A percentile compares a stretch with the other conserved stretches of the same genome.
Conservation (phyloP, 805 yeast genomes). For the Huiozyma sinensis region DNA sequence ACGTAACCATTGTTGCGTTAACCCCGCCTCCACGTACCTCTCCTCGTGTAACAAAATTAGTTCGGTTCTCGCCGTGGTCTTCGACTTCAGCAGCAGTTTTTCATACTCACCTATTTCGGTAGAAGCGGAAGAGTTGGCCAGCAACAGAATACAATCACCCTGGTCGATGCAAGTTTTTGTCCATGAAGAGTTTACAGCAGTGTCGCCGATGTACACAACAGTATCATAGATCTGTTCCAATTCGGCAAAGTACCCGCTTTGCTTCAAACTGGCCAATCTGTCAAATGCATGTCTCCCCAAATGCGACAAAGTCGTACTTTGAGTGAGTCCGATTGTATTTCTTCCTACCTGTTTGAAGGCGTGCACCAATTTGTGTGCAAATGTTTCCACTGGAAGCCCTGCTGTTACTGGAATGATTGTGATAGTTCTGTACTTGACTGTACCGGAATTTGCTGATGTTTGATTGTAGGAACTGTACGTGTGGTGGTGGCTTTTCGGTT, state of each 20-base stretch:
- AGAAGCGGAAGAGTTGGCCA: slow-evolving; percentile 72
- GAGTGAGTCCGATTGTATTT: slow-evolving; percentile 70
- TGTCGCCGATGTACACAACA: slow-evolving; percentile 83
- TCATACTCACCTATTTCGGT: slow-evolving; percentile 83
- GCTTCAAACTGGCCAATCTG: slow-evolving; percentile 70
- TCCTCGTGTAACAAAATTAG: slow-evolving; percentile 77
- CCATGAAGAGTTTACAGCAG: slow-evolving; percentile 78
- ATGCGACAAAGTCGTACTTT: slow-evolving; percentile 66
- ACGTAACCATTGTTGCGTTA: slow-evolving; percentile 76
- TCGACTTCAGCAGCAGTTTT: slow-evolving; percentile 56
- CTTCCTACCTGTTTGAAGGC: slow-evolving; percentile 66
- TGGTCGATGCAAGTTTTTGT: slow-evolving; percentile 85
- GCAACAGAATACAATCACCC: slow-evolving; percentile 83
- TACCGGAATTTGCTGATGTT: slow-evolving; percentile 1
- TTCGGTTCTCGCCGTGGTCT: slow-evolving; percentile 81
- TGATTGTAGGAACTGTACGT: slow-evolving; percentile 1
- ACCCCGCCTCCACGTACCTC: slow-evolving; percentile 71
- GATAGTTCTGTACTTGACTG: slow-evolving; percentile 55
- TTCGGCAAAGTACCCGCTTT: slow-evolving; percentile 82
- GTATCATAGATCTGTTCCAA: slow-evolving; percentile 82
- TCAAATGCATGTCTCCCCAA: slow-evolving; percentile 91
- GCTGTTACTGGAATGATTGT: slow-evolving; percentile 70
- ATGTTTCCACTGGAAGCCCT: slow-evolving; percentile 80
- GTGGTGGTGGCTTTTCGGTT: slow-evolving; percentile 2
- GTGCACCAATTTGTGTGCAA: slow-evolving; percentile 62